Conservation (phyloP, 2,329 filamentous ascomycete species). For the Leptographium wingfieldii region DNA sequence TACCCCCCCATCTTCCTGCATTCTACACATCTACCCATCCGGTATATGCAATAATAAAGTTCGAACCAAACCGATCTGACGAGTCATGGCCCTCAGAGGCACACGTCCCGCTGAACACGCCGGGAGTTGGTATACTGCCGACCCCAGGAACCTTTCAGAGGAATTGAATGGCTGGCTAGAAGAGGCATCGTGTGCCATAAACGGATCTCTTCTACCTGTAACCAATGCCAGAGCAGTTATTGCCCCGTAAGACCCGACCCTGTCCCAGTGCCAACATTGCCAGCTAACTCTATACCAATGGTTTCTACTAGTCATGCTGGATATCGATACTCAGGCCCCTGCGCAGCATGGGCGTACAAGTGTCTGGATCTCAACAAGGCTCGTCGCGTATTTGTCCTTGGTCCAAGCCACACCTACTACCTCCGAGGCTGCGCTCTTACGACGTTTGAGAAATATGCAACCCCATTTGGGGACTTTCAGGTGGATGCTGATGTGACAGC, state of each 20-base stretch:
- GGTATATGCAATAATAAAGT: not conserved
- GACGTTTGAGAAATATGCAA: slow-evolving; percentile 55
- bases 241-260: slow-evolving; percentile 58
- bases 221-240: slow-evolving; percentile 73
- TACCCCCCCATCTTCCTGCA: not conserved
- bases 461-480: slow-evolving; percentile 57
- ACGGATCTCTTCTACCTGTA: slow-evolving; percentile 51
- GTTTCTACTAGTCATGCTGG: slow-evolving; percentile 68
- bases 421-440: slow-evolving; percentile 68
- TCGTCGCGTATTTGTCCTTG: slow-evolving; percentile 83
- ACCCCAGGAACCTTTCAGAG: slow-evolving; percentile 42
- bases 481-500: slow-evolving; percentile 48
- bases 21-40: too few relatives aligned
- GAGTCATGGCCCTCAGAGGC: slow-evolving; percentile 8
- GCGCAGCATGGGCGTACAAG: slow-evolving; percentile 92
- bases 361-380: slow-evolving; percentile 67
- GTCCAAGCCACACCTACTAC: slow-evolving; percentile 81
- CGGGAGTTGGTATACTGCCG: slow-evolving; percentile 72
- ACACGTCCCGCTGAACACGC: slow-evolving; percentile 43
- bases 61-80: not conserved
- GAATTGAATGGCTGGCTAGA: slow-evolving; percentile 68
- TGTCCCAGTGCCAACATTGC: not conserved
- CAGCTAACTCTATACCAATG: not conserved
- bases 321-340: slow-evolving; percentile 81
- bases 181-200: slow-evolving; percentile 53